Conservation (phyloP, 2,329 filamentous ascomycete genomes). For the Epichloe typhina region DNA sequence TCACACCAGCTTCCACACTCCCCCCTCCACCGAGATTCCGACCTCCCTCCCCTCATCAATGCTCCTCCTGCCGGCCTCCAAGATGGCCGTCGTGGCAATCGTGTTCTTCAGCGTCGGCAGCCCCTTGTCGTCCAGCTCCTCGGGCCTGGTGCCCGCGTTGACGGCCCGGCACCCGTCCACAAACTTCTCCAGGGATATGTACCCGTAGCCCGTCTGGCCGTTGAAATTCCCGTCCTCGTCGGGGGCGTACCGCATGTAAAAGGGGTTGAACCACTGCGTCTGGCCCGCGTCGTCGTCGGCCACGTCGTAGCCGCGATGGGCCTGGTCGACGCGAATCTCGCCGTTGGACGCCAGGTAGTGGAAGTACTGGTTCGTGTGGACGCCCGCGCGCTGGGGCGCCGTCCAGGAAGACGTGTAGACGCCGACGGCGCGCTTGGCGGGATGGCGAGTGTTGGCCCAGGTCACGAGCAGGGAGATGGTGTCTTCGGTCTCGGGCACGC, state of each 20-base stretch:
- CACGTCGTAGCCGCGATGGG: slow-evolving; percentile 87
- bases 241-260: slow-evolving; percentile 89
- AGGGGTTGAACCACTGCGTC: slow-evolving; percentile 83
- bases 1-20: slow-evolving; percentile 51
- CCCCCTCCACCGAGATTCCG: slow-evolving; percentile 52
- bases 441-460: slow-evolving; percentile 63
- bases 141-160: slow-evolving; percentile 62
- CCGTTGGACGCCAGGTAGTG: slow-evolving; percentile 79
- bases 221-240: slow-evolving; percentile 92
- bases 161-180: slow-evolving; percentile 72
- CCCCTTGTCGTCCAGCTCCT: slow-evolving; percentile 66
- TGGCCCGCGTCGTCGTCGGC: slow-evolving; percentile 63
- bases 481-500: slow-evolving; percentile 71
- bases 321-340: slow-evolving; percentile 83
- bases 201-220: slow-evolving; percentile 84
- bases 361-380: slow-evolving; percentile 97
- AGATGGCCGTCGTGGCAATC: slow-evolving; percentile 78
- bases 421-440: slow-evolving; percentile 61
- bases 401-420: slow-evolving; percentile 95
- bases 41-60: slow-evolving; percentile 67
- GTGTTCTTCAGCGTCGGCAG: slow-evolving; percentile 82
- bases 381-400: slow-evolving; percentile 78
- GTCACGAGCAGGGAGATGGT: slow-evolving; percentile 85
- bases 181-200: slow-evolving; percentile 92
- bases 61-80: slow-evolving; percentile 74